phyloP scores from a whole-genome alignment of 805 yeast genomes.

The Suhomyces vadensis region DNA sequence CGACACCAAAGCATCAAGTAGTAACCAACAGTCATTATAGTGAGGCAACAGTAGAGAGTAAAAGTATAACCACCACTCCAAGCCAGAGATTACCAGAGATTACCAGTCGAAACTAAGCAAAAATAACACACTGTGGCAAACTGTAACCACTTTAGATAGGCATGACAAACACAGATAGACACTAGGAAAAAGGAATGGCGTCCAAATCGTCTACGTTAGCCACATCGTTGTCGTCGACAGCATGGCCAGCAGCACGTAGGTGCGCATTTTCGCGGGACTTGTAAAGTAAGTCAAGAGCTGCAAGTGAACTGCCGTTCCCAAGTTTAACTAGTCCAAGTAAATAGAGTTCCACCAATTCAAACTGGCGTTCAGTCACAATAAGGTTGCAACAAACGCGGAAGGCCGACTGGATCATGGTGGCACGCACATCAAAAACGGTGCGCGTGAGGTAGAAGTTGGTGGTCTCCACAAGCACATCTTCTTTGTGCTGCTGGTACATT shows the following conservation, averaged over 20 bases:
- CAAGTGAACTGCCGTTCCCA: constrained; percentile 23
- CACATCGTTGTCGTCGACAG: background rate
- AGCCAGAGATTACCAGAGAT: too few species aligned
- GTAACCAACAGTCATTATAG: too few species aligned
- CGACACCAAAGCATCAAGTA: too few species aligned
- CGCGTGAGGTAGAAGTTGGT: constrained; percentile 20
- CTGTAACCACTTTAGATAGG: too few species aligned
- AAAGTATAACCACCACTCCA: too few species aligned
- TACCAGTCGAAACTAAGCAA: too few species aligned
- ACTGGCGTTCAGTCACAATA: constrained; percentile 21
- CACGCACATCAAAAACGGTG: constrained; percentile 23
- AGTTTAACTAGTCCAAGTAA: constrained; percentile 24
- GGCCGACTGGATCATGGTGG: constrained; percentile 26
- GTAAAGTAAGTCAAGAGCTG: constrained; percentile 9
- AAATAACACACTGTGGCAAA: too few species aligned
- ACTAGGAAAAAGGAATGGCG: constrained; percentile 7
- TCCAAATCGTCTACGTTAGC: constrained; percentile 6
- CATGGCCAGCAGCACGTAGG: background rate
- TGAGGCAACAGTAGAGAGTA: too few species aligned
- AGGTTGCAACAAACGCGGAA: constrained; percentile 18
- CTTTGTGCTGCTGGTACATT: constrained; percentile 2
- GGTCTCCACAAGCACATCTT: constrained; percentile 18
- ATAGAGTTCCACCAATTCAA: constrained; percentile 25
- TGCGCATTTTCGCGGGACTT: constrained; percentile 5
- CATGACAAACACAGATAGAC: too few species aligned